phyloP scores from a whole-genome alignment of 305 asterid genomes.

The Fraxinus ornus region DNA sequence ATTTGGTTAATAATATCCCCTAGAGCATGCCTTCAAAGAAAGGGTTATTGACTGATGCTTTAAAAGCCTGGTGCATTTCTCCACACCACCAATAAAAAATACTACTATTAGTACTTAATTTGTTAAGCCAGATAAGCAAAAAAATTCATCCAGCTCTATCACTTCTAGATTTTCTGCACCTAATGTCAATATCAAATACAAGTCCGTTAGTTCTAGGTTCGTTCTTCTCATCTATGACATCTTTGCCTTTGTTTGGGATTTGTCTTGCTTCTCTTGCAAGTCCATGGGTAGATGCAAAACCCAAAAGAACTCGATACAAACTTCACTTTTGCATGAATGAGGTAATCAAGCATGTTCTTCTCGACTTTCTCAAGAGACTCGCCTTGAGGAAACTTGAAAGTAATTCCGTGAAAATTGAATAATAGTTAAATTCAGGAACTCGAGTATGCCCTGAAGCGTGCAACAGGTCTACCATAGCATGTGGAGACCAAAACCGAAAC shows the following conservation, averaged over 20 bases:
- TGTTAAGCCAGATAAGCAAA: background rate
- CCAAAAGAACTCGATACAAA: background rate
- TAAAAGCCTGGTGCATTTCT: background rate
- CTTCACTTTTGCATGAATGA: background rate
- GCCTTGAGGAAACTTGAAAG: background rate
- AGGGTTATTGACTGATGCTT: background rate
- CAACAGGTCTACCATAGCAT: background rate
- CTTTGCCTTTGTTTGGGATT: background rate
- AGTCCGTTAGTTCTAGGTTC: background rate
- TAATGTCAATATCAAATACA: background rate
- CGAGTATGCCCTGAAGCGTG: background rate
- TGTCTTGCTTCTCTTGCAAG: background rate
- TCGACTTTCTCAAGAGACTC: background rate
- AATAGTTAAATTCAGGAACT: background rate
- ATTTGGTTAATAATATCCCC: background rate
- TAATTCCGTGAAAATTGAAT: background rate
- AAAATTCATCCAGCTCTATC: background rate
- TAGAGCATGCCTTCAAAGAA: background rate
- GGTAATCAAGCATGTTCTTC: background rate
- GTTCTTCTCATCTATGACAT: background rate
- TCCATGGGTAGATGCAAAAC: background rate
- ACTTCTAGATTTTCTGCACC: background rate
- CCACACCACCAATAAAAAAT: background rate
- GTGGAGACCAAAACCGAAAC: background rate
- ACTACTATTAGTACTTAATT: background rate